phyloP scores from a whole-genome alignment of 2,329 filamentous ascomycete genomes.

The Colletotrichum tanaceti region DNA sequence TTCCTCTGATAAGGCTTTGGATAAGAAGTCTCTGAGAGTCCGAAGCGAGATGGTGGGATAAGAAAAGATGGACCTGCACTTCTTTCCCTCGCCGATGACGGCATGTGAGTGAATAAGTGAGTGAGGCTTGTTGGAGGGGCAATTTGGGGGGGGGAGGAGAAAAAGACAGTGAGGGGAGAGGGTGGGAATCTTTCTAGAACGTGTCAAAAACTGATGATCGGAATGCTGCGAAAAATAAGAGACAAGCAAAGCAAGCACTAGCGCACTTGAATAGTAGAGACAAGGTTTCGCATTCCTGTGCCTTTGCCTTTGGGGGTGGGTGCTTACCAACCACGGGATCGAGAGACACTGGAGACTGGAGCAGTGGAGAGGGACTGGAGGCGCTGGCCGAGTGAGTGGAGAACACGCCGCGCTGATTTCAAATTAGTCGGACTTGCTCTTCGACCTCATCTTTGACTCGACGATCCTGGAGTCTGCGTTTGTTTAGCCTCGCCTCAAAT shows the following conservation, averaged over 20 bases:
- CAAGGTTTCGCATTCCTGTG: neutral
- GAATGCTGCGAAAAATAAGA: neutral
- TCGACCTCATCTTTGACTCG: constrained; percentile 4
- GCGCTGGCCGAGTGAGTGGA: constrained; percentile 15
- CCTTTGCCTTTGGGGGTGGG: too few relatives aligned
- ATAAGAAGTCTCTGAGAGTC: neutral
- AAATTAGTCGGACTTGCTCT: constrained; percentile 26
- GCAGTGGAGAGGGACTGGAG: neutral
- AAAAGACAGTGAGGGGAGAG: too few relatives aligned
- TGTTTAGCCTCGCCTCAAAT: neutral
- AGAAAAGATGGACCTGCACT: neutral
- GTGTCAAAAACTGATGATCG: neutral
- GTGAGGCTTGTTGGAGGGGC: too few relatives aligned
- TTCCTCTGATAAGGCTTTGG: neutral
- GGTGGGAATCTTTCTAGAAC: constrained; percentile 25
- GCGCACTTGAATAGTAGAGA: neutral
- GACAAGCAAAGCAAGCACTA: neutral
- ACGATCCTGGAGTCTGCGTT: neutral
- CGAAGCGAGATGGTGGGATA: neutral
- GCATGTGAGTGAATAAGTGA: neutral
- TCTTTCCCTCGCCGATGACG: constrained; percentile 2
- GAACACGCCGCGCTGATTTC: constrained; percentile 30
- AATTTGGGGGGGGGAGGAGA: neutral
- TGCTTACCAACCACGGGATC: constrained; percentile 34
- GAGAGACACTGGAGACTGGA: neutral